Percentiles rank a stretch among this genome's conserved stretches.
phyloP scores from a whole-genome alignment of 768 basidiomycete species.

The Phlebiopsis flavidoalba region DNA sequence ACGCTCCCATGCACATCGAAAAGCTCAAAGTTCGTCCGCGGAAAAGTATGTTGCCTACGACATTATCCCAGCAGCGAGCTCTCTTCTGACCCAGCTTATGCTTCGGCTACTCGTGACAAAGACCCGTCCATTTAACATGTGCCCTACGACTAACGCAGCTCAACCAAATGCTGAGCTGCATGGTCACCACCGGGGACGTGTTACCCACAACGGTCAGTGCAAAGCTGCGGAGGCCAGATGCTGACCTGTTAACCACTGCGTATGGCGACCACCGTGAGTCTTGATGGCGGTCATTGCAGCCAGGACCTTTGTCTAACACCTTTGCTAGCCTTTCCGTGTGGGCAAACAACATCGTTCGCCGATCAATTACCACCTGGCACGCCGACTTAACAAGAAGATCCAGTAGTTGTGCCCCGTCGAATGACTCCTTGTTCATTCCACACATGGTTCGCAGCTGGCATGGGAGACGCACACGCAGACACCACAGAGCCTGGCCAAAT shows the following conservation, averaged over 20 bases:
- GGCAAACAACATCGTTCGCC: conserved; percentile 66
- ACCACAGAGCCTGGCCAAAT: no score
- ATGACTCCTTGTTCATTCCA: conserved; percentile 3
- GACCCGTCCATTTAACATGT: conserved; percentile 48
- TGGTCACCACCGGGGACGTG: conserved; percentile 71
- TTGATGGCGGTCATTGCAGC: neutral
- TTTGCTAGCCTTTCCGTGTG: conserved; percentile 56
- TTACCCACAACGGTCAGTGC: conserved; percentile 50
- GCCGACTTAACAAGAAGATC: conserved; percentile 66
- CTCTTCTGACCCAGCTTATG: neutral
- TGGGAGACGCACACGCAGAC: no score
- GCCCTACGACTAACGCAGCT: conserved; percentile 68
- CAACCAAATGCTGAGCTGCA: conserved; percentile 78
- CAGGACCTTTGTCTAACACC: neutral
- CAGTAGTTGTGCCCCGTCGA: conserved; percentile 29
- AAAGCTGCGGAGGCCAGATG: conserved; percentile 41
- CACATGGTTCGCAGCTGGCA: no score
- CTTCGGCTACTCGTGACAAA: conserved; percentile 22
- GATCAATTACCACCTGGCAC: conserved; percentile 90
- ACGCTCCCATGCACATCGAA: conserved; percentile 56
- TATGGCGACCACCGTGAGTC: conserved; percentile 78
- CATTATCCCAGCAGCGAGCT: neutral
- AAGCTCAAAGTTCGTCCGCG: conserved; percentile 76
- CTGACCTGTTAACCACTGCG: conserved; percentile 66
- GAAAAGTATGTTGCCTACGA: conserved; percentile 50